phyloP scores from a whole-genome alignment of 1,139 yeast genomes.

The Tardiomyces depauwii region DNA sequence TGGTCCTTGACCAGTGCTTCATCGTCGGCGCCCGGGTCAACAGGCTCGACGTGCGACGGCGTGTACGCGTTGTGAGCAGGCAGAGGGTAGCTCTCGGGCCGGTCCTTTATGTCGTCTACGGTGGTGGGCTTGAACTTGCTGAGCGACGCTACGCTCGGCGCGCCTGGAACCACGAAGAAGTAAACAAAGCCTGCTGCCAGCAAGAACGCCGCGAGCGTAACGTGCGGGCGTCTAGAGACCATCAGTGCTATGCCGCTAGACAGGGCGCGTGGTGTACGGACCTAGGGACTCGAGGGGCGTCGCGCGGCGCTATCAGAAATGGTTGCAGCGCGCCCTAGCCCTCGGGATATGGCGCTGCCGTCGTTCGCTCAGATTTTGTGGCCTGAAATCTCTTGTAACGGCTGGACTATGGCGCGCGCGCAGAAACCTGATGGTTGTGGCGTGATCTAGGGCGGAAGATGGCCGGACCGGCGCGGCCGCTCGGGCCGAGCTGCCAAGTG shows the following conservation, averaged over 20 bases:
- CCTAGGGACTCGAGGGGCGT: background rate
- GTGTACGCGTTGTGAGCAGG: background rate
- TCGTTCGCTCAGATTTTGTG: too few species aligned
- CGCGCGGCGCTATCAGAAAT: too few species aligned
- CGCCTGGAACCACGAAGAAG: background rate
- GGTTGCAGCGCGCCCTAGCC: background rate
- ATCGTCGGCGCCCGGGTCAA: background rate
- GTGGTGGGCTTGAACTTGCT: background rate
- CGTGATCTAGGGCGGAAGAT: too few species aligned
- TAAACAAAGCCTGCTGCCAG: background rate
- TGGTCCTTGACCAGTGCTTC: background rate
- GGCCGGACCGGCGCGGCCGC: background rate
- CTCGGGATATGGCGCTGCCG: background rate
- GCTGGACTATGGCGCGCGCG: too few species aligned
- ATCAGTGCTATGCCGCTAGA: background rate
- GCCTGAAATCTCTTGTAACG: too few species aligned
- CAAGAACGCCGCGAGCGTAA: background rate
- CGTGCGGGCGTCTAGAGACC: conserved; percentile 1
- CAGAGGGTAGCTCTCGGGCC: background rate
- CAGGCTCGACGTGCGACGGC: background rate
- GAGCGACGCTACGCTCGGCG: background rate
- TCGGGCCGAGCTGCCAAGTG: background rate
- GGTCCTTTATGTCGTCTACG: background rate
- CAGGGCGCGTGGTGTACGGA: too few species aligned
- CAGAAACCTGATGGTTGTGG: too few species aligned